Evolutionary conservation across 495 filamentous ascomycete species (phyloP).

Genomic region (Neurospora sp.): DNA sequence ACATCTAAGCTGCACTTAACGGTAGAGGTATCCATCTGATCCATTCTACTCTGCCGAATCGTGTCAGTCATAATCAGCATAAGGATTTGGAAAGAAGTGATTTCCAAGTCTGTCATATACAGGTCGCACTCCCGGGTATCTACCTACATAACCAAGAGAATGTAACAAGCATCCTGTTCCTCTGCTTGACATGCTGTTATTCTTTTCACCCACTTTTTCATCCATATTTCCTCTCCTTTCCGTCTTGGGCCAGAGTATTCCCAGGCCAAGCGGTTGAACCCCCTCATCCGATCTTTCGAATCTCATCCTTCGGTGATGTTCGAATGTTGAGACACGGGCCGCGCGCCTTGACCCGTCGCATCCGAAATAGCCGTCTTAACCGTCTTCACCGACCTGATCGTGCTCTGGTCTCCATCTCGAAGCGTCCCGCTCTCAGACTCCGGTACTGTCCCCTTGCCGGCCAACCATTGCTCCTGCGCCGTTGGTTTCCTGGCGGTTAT

Average conservation of each 20-base stretch:
- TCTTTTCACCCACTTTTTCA: not conserved
- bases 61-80: not conserved
- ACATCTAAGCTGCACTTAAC: not conserved
- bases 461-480: slow-evolving; percentile 17
- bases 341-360: not conserved
- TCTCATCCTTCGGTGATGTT: not conserved
- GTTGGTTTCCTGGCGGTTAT: slow-evolving; percentile 48
- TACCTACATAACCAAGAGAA: not conserved
- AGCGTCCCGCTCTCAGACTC: not conserved
- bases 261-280: not conserved
- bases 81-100: not conserved
- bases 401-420: slow-evolving; percentile 13
- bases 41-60: not conserved
- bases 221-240: not conserved
- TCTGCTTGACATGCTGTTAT: not conserved
- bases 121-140: not conserved
- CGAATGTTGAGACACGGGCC: not conserved
- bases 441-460: not conserved
- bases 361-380: not conserved
- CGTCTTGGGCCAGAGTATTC: not conserved
- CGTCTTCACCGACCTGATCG: slow-evolving; percentile 12
- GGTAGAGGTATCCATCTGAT: not conserved
- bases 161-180: not conserved
- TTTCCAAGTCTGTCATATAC: not conserved
- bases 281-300: not conserved